Evolutionary conservation across 768 basidiomycete genomes (phyloP), one percentile per base, ranked within the genome.

Genomic region (Heimioporus sp.): DNA sequence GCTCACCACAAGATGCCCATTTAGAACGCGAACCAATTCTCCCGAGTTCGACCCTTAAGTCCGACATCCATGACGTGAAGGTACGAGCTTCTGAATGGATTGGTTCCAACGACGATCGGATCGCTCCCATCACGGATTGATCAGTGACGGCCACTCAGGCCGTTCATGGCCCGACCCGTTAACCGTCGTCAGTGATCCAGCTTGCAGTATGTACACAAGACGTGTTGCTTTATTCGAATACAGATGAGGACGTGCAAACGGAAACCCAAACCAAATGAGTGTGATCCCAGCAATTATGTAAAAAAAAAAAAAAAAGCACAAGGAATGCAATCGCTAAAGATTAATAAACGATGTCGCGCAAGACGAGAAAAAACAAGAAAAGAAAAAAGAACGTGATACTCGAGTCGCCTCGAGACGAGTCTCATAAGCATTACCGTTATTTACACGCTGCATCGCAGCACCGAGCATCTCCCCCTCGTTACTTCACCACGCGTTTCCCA

Each of bases 341-440:
- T 43, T 10, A 48, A 49, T 58, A 56, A 38, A 51, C 51, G 46
- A 39, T 32, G 49, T 38, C 19, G 35, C 32, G 24, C 24, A 51
- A 60, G 36, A 45, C 34, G 46, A 28, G 45, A 30, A 28, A 28
- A 28, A 28, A 28, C 24, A 28, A 24, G 21, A 24, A 24, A 4
- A 28, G n/a, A 31, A 38, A 36, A 67, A 63, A 12, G 59, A 67
- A 51, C 35, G 65, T 63, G 38, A 15, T 39, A 21, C 40, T 51
- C 50, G 49, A 61, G 52, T 59, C 54, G 47, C 30, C 48, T 55
- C 47, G 48, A 51, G 20, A 52, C 24, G 24, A 28, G 24, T 28
- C 24, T 28, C 24, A 28, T 28, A 28, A 28, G 24, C 24, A 28
- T 28, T 4, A 28, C 24, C 1, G 5, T 28, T 28, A 28, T 28